Evolutionary conservation across 257 asterid genomes (phyloP).

Genomic region (Solanum bulbocastanum): DNA sequence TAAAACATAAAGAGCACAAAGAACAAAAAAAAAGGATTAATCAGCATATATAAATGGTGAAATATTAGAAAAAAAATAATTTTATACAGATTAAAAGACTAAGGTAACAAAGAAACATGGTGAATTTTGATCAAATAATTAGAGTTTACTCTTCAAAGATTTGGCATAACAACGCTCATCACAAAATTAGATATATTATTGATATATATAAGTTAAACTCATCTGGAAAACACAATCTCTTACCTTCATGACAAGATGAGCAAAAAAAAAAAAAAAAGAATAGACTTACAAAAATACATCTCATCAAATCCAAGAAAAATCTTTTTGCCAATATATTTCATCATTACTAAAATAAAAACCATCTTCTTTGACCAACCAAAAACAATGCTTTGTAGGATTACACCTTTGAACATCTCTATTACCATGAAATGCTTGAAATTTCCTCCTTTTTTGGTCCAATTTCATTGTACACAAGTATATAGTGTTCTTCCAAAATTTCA

Average conservation of each 20-base stretch:
- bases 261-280: neutral
- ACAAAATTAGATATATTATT: neutral
- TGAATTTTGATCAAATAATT: neutral
- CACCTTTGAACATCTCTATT: conserved; percentile 3
- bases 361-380: conserved; percentile 18
- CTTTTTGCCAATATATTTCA: neutral
- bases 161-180: neutral
- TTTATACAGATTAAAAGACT: neutral
- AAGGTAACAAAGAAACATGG: neutral
- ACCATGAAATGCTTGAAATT: conserved; percentile 4
- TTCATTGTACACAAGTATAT: conserved; percentile 5
- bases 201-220: neutral
- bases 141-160: neutral
- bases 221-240: neutral
- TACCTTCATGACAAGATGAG: neutral
- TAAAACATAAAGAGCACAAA: neutral
- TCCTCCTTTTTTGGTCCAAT: conserved; percentile 6
- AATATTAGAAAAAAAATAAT: neutral
- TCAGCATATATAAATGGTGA: neutral
- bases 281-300: neutral
- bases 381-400: neutral
- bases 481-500: neutral
- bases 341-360: conserved; percentile 14
- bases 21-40: neutral
- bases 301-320: conserved; percentile 10